phyloP scores from a whole-genome alignment of 768 basidiomycete species.

The Pholiota molesta region DNA sequence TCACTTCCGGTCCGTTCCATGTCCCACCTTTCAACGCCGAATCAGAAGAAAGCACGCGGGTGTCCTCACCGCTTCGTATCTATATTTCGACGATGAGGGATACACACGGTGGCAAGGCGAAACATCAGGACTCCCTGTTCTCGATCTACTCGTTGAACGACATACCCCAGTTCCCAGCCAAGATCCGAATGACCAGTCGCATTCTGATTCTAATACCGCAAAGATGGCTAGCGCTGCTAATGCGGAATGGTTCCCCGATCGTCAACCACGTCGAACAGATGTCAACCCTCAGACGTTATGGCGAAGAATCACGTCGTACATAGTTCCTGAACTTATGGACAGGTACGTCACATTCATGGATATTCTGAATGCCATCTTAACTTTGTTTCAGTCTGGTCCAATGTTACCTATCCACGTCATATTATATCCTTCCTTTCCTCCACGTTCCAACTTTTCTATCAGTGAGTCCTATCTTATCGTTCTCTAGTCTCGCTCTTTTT shows the following conservation, averaged over 20 bases:
- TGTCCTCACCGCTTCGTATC: slow-evolving; percentile 78
- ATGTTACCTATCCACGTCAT: slow-evolving; percentile 89
- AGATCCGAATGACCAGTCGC: slow-evolving; percentile 26
- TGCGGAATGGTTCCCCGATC: slow-evolving; percentile 82
- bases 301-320: slow-evolving; percentile 84
- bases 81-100: slow-evolving; percentile 88
- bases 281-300: slow-evolving; percentile 87
- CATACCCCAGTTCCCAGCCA: slow-evolving; percentile 44
- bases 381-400: slow-evolving; percentile 62
- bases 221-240: slow-evolving; percentile 37
- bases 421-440: slow-evolving; percentile 89
- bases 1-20: slow-evolving; percentile 35
- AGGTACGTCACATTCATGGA: slow-evolving; percentile 51
- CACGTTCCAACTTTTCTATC: slow-evolving; percentile 89
- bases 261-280: slow-evolving; percentile 72
- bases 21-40: slow-evolving; percentile 29
- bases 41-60: slow-evolving; percentile 58
- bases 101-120: slow-evolving; percentile 92
- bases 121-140: slow-evolving; percentile 87
- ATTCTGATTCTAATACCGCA: slow-evolving; percentile 27
- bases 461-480: slow-evolving; percentile 40
- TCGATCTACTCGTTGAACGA: slow-evolving; percentile 81
- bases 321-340: slow-evolving; percentile 92
- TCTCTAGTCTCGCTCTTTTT: slow-evolving; percentile 6
- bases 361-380: slow-evolving; percentile 16